Conservation (phyloP, 352 stramenopile genomes). For the Globisporangium apiculatum region DNA sequence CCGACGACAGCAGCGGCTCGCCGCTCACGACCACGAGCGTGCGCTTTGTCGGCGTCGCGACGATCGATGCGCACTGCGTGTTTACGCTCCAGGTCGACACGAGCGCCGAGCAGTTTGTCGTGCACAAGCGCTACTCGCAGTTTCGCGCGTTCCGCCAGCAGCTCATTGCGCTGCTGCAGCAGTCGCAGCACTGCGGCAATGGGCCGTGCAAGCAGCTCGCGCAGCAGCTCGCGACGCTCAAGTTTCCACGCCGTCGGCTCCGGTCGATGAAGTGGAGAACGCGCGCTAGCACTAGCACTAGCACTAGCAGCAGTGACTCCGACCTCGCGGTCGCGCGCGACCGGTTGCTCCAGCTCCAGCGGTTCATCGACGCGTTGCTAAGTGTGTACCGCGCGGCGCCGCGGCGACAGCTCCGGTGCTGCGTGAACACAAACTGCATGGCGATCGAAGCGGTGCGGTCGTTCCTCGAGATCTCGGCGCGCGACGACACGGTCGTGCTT, state of each 20-base stretch:
- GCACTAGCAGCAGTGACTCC: conserved; percentile 11
- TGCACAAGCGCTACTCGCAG: conserved; percentile 67
- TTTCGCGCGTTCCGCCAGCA: conserved; percentile 51
- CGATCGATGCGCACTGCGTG: conserved; percentile 28
- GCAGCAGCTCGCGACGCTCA: conserved; percentile 35
- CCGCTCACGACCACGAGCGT: conserved; percentile 30
- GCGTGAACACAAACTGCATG: conserved; percentile 42
- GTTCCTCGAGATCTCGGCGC: conserved; percentile 40
- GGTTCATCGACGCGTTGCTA: conserved; percentile 46
- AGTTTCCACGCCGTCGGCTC: conserved; percentile 43
- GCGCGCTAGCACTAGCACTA: not conserved
- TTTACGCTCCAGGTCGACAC: conserved; percentile 58
- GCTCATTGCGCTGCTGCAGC: conserved; percentile 24
- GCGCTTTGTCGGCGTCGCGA: conserved; percentile 38
- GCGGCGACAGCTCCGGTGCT: conserved; percentile 47
- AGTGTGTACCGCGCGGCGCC: conserved; percentile 36
- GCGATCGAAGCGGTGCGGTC: conserved; percentile 31
- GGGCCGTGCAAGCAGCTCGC: conserved; percentile 36
- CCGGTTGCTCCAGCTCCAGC: conserved; percentile 33
- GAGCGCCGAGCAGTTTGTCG: conserved; percentile 34
- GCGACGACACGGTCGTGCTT: conserved; percentile 9
- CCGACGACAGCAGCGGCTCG: conserved; percentile 5
- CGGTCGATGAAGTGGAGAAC: no score
- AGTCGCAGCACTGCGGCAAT: conserved; percentile 20
- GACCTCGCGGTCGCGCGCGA: conserved; percentile 23